A percentile compares a stretch with the other conserved stretches of the same genome.
These are phyloP conservation scores for Karstenula rhodostoma DNA, from an alignment of 2,329 filamentous ascomycete species.

Conservation along the genomic window DNA sequence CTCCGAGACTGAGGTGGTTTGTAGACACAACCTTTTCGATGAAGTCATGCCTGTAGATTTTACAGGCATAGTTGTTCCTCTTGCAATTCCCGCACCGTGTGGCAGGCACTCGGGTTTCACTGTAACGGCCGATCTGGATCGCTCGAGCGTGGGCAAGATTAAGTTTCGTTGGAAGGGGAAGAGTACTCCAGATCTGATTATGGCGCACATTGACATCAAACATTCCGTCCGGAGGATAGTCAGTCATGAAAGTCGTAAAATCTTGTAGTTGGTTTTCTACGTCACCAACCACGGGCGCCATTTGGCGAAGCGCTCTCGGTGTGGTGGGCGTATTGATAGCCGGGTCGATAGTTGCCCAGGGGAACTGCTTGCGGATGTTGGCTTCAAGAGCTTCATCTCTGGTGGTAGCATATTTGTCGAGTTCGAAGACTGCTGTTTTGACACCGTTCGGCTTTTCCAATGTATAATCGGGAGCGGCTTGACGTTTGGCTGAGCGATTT, in stretches of 20 bases:
- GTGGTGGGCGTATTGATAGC: neutral
- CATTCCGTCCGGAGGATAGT: slow-evolving; percentile 11
- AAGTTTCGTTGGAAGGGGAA: slow-evolving; percentile 9
- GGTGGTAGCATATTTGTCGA: slow-evolving; percentile 11
- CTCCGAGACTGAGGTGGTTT: slow-evolving; percentile 8
- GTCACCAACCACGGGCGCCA: neutral
- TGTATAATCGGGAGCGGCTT: neutral
- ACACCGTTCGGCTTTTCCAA: slow-evolving; percentile 16
- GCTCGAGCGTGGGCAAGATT: slow-evolving; percentile 21
- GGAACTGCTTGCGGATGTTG: slow-evolving; percentile 16
- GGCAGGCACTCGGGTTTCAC: slow-evolving; percentile 8
- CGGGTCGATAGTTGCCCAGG: slow-evolving; percentile 15
- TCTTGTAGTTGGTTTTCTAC: slow-evolving; percentile 14
- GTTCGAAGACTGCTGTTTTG: slow-evolving; percentile 18
- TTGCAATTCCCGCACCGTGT: slow-evolving; percentile 15
- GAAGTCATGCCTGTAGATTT: slow-evolving; percentile 14
- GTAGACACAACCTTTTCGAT: neutral
- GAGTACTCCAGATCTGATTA: slow-evolving; percentile 1
- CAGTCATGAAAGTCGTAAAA: slow-evolving; percentile 12
- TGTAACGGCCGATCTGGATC: slow-evolving; percentile 16
- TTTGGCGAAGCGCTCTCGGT: slow-evolving; percentile 8
- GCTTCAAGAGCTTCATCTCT: slow-evolving; percentile 9
- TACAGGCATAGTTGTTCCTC: slow-evolving; percentile 15
- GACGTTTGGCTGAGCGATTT: neutral
- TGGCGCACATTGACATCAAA: neutral